These are phyloP conservation scores for Ramularia endophylla DNA, from an alignment of 2,329 filamentous ascomycete species.

Conservation along the genomic window DNA sequence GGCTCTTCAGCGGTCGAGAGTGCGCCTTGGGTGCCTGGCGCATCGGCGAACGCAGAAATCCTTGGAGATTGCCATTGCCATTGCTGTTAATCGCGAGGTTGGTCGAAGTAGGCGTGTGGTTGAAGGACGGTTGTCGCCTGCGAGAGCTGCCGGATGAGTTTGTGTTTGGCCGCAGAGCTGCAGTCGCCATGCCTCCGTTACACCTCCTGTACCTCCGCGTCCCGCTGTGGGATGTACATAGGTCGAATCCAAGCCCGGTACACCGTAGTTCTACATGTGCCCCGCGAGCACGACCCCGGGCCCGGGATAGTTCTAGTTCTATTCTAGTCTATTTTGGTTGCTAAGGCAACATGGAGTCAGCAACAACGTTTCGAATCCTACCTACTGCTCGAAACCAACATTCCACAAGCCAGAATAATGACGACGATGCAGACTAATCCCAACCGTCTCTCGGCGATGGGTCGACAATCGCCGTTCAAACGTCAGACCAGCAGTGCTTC, in stretches of 20 bases:
- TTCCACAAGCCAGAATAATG: background rate
- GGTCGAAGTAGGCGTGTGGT: constrained; percentile 36
- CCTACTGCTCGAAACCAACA: background rate
- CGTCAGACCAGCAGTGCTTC: constrained; percentile 20
- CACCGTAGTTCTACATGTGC: too few relatives aligned
- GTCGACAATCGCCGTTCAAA: constrained; percentile 30
- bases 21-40: constrained; percentile 9
- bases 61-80: constrained; percentile 10
- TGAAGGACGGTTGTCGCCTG: constrained; percentile 35
- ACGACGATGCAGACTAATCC: background rate
- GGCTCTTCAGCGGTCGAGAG: constrained; percentile 35
- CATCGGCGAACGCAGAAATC: constrained; percentile 16
- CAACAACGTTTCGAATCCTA: background rate
- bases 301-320: too few relatives aligned
- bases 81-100: constrained; percentile 10
- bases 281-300: too few relatives aligned
- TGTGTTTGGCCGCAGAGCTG: constrained; percentile 25
- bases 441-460: constrained; percentile 5
- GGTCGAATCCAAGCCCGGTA: too few relatives aligned
- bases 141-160: constrained; percentile 22
- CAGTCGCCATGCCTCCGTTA: constrained; percentile 24
- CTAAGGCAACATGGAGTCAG: too few relatives aligned
- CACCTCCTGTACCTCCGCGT: background rate
- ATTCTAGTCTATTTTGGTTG: too few relatives aligned
- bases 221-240: too few relatives aligned